Base-by-base conservation (phyloP, 225 moss, liverwort and hornwort genomes). In the Polytrichum commune region DNA sequence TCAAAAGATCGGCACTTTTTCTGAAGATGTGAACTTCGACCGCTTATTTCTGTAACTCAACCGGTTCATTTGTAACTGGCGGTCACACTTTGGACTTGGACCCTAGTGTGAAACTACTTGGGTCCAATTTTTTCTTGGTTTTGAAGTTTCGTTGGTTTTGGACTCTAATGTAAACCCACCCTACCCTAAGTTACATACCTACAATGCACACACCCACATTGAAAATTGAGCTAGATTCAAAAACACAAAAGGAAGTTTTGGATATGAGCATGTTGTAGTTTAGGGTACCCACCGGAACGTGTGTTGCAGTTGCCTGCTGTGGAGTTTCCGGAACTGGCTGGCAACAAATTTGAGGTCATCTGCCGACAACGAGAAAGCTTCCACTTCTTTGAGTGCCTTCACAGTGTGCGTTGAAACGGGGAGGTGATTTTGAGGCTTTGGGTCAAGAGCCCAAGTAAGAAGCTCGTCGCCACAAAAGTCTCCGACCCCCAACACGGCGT, bases 381-480 rank as follows among this genome's bases (percentile, higher is more conserved):
- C 91, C 13, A 86, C 89, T 63, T 86, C 84, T 65, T 72, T 74
- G 53, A 79, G 58, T 22, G 86, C 84, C 62, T 70, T 79, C 7
- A 91, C 84, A 0, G 82, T 84, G 58, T 80, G 82, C 1, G 89
- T 84, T 19, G 91, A 91, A 38, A 84, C 80, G 0, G 89, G 91
- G 27, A 91, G 84, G 27, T 81, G 79, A 55, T 82, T 86, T 19
- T 81, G 85, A 7, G 84, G 84, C 53, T 74, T 80, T 23, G 86
- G 83, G 70, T 88, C 83, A 55, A 91, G 68, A 7, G 89, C 89
- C 91, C 89, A 89, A 0, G 91, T 81, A 29, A 91, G 82, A 0
- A 91, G 86, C 70, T 89, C 89, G 56, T 91, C 91, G 3, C 91
- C 86, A 63, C 91, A 91, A 60, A 89, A 91, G 5, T 79, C 84